phyloP scores from a whole-genome alignment of 495 filamentous ascomycete genomes.

The Aeminium ludgeri region DNA sequence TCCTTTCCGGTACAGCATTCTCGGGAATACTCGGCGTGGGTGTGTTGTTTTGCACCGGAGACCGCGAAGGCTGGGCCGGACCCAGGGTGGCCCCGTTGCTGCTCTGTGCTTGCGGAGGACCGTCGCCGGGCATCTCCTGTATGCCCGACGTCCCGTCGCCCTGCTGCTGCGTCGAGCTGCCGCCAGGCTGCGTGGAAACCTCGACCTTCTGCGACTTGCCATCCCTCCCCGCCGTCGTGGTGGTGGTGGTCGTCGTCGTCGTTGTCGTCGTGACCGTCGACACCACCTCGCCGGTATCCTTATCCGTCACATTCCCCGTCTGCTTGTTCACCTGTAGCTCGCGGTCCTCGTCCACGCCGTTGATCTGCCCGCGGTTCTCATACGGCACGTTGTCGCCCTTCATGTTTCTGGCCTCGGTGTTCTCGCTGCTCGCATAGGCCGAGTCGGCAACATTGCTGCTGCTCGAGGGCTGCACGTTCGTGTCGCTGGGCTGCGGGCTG shows the following conservation, averaged over 20 bases:
- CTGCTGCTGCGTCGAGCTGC: not conserved
- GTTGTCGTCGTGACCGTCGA: constrained; percentile 8
- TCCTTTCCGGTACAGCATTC: constrained; percentile 1
- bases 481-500: too few relatives aligned
- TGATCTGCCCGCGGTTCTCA: constrained; percentile 4
- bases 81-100: too few relatives aligned
- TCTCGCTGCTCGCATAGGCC: constrained; percentile 9
- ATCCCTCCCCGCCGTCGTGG: not conserved
- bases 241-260: constrained; percentile 9
- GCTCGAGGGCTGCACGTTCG: constrained; percentile 1
- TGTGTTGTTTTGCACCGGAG: too few relatives aligned
- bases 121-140: constrained; percentile 1
- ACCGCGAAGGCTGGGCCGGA: too few relatives aligned
- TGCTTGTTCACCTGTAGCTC: constrained; percentile 3
- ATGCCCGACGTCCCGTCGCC: not conserved
- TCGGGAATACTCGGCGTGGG: not conserved
- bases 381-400: constrained; percentile 2
- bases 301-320: constrained; percentile 8
- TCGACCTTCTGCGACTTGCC: not conserved
- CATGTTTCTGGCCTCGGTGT: not conserved
- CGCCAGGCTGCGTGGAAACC: not conserved
- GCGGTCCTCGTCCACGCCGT: constrained; percentile 3
- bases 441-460: constrained; percentile 8
- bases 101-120: not conserved
- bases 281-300: constrained; percentile 9